phyloP scores from a whole-genome alignment of 148 eudicot species.

The Limonium bicolor region DNA sequence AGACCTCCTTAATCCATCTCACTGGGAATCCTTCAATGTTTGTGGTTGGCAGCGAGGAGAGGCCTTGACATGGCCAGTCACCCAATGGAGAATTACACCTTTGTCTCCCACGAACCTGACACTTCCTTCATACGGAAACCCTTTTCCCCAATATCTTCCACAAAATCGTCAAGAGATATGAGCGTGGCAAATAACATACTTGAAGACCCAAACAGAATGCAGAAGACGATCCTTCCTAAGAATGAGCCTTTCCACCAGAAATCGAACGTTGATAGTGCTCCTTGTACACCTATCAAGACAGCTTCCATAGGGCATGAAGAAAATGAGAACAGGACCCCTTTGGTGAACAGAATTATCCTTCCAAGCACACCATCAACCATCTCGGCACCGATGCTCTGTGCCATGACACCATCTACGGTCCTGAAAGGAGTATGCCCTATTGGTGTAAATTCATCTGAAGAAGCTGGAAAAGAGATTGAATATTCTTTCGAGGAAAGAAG shows the following conservation, averaged over 20 bases:
- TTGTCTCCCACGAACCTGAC: conserved; percentile 38
- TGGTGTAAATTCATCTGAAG: conserved; percentile 10
- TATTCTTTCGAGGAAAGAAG: conserved; percentile 81
- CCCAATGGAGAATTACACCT: conserved; percentile 30
- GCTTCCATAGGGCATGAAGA: conserved; percentile 13
- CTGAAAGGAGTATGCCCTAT: neutral
- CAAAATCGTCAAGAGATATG: conserved; percentile 38
- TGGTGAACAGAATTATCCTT: conserved; percentile 16
- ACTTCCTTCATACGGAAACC: conserved; percentile 43
- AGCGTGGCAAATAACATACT: conserved; percentile 16
- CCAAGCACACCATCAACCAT: conserved; percentile 34
- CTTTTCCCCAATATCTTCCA: conserved; percentile 63
- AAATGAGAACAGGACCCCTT: conserved; percentile 48
- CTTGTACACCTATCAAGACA: conserved; percentile 24
- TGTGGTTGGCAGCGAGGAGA: conserved; percentile 29
- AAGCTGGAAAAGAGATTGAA: conserved; percentile 35
- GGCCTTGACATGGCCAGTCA: conserved; percentile 31
- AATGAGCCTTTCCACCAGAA: conserved; percentile 14
- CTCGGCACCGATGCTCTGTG: conserved; percentile 41
- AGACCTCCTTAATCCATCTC: too few relatives aligned
- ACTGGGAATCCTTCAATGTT: too few relatives aligned
- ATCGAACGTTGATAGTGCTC: neutral
- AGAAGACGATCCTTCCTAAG: conserved; percentile 15
- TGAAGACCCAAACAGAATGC: conserved; percentile 41
- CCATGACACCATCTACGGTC: conserved; percentile 16